Conservation (phyloP, 192 early-diverging fungal species). For the Cetraspora pellucida region DNA sequence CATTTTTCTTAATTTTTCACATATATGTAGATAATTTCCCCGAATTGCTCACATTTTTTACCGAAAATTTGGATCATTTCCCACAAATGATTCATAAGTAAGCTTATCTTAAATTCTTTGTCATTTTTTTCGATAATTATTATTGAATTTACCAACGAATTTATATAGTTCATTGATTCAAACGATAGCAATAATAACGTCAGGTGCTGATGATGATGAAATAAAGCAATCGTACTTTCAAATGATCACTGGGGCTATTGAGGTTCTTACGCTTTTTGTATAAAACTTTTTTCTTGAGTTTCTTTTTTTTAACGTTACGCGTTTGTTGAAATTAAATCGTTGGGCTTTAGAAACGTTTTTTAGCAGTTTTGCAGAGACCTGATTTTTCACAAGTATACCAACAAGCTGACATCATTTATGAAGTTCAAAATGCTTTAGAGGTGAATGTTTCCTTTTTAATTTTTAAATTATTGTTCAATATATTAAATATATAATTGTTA, state of each 20-base stretch:
- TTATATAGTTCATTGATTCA: constrained; percentile 60
- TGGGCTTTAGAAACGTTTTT: constrained; percentile 50
- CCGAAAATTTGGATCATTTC: constrained; percentile 56
- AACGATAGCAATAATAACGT: constrained; percentile 62
- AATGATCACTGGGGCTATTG: constrained; percentile 57
- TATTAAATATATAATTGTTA: not conserved
- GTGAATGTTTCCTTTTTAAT: constrained; percentile 38
- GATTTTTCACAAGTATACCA: constrained; percentile 63
- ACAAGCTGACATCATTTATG: constrained; percentile 50
- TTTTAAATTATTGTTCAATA: not conserved
- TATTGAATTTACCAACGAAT: not conserved
- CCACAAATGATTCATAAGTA: constrained; percentile 67
- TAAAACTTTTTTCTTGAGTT: not conserved
- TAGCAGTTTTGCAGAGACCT: constrained; percentile 57
- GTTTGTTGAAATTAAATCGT: not conserved
- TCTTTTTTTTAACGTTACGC: no score
- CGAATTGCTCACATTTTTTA: constrained; percentile 60
- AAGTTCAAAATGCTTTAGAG: constrained; percentile 69
- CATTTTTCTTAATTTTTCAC: constrained; percentile 18
- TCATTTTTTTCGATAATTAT: not conserved
- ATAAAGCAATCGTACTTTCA: constrained; percentile 61
- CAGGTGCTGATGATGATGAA: constrained; percentile 51
- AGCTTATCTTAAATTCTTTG: not conserved
- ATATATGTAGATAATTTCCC: constrained; percentile 52
- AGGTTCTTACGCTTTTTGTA: constrained; percentile 37